Base-by-base conservation (phyloP, 768 basidiomycete genomes). In the Suillus placidus region DNA sequence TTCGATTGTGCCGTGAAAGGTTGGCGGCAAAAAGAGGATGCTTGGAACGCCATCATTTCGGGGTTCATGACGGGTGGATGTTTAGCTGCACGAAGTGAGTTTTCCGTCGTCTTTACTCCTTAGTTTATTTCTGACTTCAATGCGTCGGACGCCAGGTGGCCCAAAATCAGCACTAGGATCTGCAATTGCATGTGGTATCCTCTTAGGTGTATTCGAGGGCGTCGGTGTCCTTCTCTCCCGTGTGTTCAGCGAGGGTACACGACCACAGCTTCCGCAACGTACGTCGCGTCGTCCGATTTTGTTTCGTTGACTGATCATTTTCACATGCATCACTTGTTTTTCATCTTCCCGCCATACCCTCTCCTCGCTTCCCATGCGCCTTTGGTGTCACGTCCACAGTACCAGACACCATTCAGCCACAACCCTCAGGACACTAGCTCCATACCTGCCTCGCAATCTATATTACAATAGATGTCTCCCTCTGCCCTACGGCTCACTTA, bases 51-150 rank as follows among this genome's bases (percentile, higher is more conserved):
- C 49, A 99, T 99, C 72, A 91, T 97, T 61, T 95, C 95, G 32
- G 97, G 97, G 54, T 99, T 99, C 81, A 87, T 97, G 89, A 99
- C 97, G 12, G 97, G 97, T 79, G 97, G 97, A 63, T 96, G 93
- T 77, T 80, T 98, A 62, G 97, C 97, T 65, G 86, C 92, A 67
- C 87, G 97, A 81, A 94, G 97, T 97, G 78, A 80, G 93, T 89
- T 37, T 26, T 10, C 37, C 34, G 12, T 34, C 13, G 6, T 32
- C 52, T 14, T 30, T 13, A 37, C 6, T 37, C 32, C 55, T 47
- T 16, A 51, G 1, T 64, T 9, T 45, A 2, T 66, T 26, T 18
- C 6, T 49, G 34, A 32, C 23, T 26, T 7, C 12, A 14, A 26
- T 20, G 35, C 37, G 2, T 43, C 6, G 12, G 26, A 42, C 32